Evolutionary conservation across 306 rosid genomes (phyloP), one percentile per base, ranked within the genome.

Genomic region (Inga laurina): DNA sequence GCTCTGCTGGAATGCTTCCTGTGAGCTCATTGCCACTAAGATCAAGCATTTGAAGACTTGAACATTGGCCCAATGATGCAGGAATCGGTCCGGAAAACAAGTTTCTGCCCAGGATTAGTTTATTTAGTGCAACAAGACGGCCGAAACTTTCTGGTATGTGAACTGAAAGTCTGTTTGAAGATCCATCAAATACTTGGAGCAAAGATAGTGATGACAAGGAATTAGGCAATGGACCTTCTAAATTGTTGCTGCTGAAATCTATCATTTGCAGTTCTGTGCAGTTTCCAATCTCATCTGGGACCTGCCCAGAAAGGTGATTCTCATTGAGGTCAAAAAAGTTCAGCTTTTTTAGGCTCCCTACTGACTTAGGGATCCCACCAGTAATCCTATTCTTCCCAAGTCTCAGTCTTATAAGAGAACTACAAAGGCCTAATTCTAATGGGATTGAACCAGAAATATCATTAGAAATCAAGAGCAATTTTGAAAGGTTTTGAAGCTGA

Each of bases 391-490:
- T 97, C 87, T 75, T 85, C 49, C 95, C 97, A 46, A 94, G 95
- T 84, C 99, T 85, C 78, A 97, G 79, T 84, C 97, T 87, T 78
- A 92, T 64, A 22, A 97, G 95, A 82, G 97, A 97, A 79, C 83
- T 87, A 82, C 97, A 97, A 82, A 87, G 88, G 2, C 99, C 99
- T 34, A 94, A 90, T 76, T 87, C 97, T 12, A 77, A 82, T 27
- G 98, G 98, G 65, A 97, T 87, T 19, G 88, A 86, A 21, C 98
- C 97, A 27, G 98, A 94, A 74, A 97, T 91, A 51, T 94, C 98
- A 88, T 97, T 97, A 37, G 96, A 89, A 87, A 97, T 88, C 76
- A 97, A 81, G 18, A 94, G 93, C 79, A 97, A 77, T 83, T 97
- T 97, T 43, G 97, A 94, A 82, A 97, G 92, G 72, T 97, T 97